These are phyloP conservation scores for Candida neerlandica DNA, from an alignment of 1,139 yeast genomes.

Conservation along the genomic window DNA sequence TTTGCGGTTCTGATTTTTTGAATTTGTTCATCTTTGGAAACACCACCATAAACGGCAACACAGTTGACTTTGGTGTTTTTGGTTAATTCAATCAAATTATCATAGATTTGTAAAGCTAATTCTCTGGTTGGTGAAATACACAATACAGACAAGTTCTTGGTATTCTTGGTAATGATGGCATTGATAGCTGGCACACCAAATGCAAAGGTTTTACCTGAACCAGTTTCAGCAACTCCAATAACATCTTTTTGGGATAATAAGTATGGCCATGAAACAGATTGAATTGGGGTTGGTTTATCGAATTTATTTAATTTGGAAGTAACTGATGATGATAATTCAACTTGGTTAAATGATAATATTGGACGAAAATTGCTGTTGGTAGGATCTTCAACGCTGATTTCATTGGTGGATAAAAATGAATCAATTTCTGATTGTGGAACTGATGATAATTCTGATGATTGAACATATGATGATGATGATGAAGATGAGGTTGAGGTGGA, in stretches of 20 bases:
- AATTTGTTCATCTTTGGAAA: constrained; percentile 90
- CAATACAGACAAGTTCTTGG: constrained; percentile 62
- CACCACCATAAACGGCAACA: constrained; percentile 96
- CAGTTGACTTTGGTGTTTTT: constrained; percentile 63
- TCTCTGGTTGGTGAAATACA: constrained; percentile 97
- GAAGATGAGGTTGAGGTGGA: no score
- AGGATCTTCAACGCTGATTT: constrained; percentile 80
- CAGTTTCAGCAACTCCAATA: constrained; percentile 97
- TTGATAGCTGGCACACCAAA: constrained; percentile 97
- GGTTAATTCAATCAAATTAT: constrained; percentile 73
- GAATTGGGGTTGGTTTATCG: constrained; percentile 94
- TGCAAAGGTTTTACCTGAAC: constrained; percentile 96
- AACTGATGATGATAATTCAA: constrained; percentile 58
- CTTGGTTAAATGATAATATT: constrained; percentile 65
- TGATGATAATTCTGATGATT: constrained; percentile 28
- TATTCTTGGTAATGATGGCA: constrained; percentile 48
- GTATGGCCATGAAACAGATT: constrained; percentile 97
- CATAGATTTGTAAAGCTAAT: constrained; percentile 90
- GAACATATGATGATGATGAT: constrained; percentile 26
- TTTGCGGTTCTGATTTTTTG: constrained; percentile 55
- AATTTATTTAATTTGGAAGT: constrained; percentile 63
- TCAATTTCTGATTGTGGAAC: constrained; percentile 60
- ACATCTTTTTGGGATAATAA: constrained; percentile 80
- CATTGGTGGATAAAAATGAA: constrained; percentile 66
- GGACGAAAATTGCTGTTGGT: constrained; percentile 58